Evolutionary conservation across 192 early-diverging fungal genomes (phyloP).

Genomic region (Funneliformis geosporum): DNA sequence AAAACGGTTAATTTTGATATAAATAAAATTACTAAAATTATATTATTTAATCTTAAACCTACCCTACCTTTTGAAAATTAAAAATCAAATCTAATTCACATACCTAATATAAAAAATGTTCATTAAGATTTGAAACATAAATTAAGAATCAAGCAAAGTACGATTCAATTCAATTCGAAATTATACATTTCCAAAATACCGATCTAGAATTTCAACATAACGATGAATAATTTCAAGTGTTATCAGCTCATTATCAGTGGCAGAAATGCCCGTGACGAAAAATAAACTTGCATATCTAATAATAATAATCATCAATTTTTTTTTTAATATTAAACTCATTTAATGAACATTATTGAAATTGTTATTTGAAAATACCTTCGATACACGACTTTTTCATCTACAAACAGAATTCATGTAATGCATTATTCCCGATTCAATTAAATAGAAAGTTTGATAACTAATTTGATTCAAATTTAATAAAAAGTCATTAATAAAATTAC

Average conservation of each 20-base stretch:
- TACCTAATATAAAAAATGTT: conserved; percentile 46
- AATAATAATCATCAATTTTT: not conserved
- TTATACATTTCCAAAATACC: conserved; percentile 92
- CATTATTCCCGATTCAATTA: not conserved
- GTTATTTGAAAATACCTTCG: conserved; percentile 46
- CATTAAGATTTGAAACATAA: conserved; percentile 12
- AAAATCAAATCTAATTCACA: conserved; percentile 98
- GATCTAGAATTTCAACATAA: conserved; percentile 96
- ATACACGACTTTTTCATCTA: conserved; percentile 65
- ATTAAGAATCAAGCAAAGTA: not conserved
- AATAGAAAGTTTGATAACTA: not conserved
- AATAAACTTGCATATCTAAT: conserved; percentile 92
- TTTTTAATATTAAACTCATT: not conserved
- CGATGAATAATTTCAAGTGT: conserved; percentile 96
- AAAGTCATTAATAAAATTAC: not conserved
- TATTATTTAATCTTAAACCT: not conserved
- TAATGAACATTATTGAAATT: not conserved
- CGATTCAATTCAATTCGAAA: not conserved
- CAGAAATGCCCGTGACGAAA: conserved; percentile 93
- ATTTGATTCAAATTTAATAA: not conserved
- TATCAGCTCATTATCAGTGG: conserved; percentile 93
- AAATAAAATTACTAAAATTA: not conserved
- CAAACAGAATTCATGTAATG: not conserved
- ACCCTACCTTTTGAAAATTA: conserved; percentile 82
- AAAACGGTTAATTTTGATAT: not conserved